Conservation (phyloP, 2,329 filamentous ascomycete genomes). For the Ambrosiella beaveri region DNA sequence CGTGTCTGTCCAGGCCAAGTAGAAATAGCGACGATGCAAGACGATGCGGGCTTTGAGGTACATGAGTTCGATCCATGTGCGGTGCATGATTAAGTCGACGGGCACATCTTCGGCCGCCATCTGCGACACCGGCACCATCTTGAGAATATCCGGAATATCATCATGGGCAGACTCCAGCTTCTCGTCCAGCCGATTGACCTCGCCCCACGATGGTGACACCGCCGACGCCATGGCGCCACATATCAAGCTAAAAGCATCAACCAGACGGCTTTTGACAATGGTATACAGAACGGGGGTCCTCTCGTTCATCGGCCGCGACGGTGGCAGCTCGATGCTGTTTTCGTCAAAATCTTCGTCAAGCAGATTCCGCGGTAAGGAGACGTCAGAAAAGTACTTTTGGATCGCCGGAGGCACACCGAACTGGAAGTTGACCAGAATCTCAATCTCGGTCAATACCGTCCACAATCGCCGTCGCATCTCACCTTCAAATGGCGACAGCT, state of each 20-base stretch:
- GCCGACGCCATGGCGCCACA: slow-evolving; percentile 14
- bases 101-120: slow-evolving; percentile 24
- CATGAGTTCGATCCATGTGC: slow-evolving; percentile 31
- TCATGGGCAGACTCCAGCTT: slow-evolving; percentile 23
- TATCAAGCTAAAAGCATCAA: slow-evolving; percentile 16
- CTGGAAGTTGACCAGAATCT: slow-evolving; percentile 33
- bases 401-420: slow-evolving; percentile 35
- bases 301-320: slow-evolving; percentile 25
- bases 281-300: slow-evolving; percentile 27
- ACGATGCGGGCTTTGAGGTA: slow-evolving; percentile 32
- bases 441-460: slow-evolving; percentile 38
- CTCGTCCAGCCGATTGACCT: slow-evolving; percentile 22
- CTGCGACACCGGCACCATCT: slow-evolving; percentile 26
- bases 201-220: slow-evolving; percentile 20
- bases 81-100: slow-evolving; percentile 29
- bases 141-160: slow-evolving; percentile 24
- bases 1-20: slow-evolving; percentile 19
- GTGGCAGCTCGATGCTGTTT: slow-evolving; percentile 24
- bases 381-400: slow-evolving; percentile 30
- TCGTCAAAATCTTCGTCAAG: slow-evolving; percentile 36
- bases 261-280: slow-evolving; percentile 18
- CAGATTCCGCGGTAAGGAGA: slow-evolving; percentile 28
- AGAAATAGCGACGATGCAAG: slow-evolving; percentile 26
- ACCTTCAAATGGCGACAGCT: slow-evolving; percentile 28
- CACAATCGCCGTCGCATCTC: slow-evolving; percentile 40